Evolutionary conservation across 768 basidiomycete genomes (phyloP).

Genomic region (Albatrellus ellisii): DNA sequence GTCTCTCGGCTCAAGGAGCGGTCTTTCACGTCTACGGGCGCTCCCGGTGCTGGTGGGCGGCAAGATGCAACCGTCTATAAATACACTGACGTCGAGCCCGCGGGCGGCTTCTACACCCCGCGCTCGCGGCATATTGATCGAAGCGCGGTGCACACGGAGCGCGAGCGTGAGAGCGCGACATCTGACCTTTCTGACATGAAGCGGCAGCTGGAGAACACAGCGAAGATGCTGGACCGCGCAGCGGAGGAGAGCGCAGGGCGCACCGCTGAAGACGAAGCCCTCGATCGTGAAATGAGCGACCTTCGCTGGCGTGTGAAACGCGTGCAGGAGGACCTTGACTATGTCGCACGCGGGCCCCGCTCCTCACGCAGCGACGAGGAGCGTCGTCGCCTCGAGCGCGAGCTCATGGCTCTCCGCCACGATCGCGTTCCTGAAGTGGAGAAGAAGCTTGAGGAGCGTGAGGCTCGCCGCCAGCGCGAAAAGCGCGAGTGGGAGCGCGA

Average conservation of each 20-base stretch:
- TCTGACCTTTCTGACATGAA: constrained; percentile 80
- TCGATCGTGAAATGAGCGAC: constrained; percentile 86
- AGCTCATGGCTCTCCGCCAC: constrained; percentile 76
- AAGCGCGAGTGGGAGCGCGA: constrained; percentile 68
- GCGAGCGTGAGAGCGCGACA: constrained; percentile 47
- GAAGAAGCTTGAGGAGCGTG: constrained; percentile 64
- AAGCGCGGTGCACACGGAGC: constrained; percentile 59
- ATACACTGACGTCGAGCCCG: constrained; percentile 47
- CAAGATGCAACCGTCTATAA: constrained; percentile 91
- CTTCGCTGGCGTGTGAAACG: constrained; percentile 74
- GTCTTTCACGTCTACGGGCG: constrained; percentile 47
- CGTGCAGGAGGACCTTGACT: constrained; percentile 86
- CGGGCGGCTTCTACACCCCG: constrained; percentile 64
- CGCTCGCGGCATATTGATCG: constrained; percentile 79
- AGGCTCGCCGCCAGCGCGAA: constrained; percentile 65
- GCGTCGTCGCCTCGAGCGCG: constrained; percentile 73
- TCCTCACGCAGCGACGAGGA: constrained; percentile 73
- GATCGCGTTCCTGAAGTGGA: constrained; percentile 88
- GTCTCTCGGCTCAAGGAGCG: constrained; percentile 55
- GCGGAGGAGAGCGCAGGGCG: constrained; percentile 47
- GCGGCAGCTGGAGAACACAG: constrained; percentile 65
- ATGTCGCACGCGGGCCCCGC: constrained; percentile 54
- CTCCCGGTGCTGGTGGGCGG: constrained; percentile 42
- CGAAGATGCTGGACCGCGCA: constrained; percentile 64
- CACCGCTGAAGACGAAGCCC: constrained; percentile 73